Evolutionary conservation across 2,329 filamentous ascomycete species (phyloP).

Genomic region (Didymella sp.): DNA sequence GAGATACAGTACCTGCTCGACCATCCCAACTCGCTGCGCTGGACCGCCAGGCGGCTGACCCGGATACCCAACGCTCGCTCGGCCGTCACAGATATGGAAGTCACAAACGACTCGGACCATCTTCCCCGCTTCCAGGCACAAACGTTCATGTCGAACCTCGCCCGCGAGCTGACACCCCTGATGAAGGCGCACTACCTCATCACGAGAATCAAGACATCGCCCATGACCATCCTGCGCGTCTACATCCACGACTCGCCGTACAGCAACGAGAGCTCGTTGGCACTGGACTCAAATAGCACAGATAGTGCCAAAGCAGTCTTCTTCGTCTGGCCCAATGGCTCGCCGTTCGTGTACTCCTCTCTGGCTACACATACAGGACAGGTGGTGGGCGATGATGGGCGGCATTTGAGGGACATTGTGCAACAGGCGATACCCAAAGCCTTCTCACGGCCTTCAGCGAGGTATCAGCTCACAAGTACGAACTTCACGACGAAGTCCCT

Average conservation of each 20-base stretch:
- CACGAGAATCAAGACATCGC: conserved; percentile 71
- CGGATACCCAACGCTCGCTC: conserved; percentile 40
- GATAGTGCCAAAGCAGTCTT: conserved; percentile 76
- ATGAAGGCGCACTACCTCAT: conserved; percentile 86
- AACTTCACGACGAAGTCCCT: conserved; percentile 75
- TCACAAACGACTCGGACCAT: conserved; percentile 48
- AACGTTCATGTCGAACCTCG: conserved; percentile 78
- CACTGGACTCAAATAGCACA: conserved; percentile 42
- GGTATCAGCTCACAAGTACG: conserved; percentile 73
- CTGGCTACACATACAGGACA: conserved; percentile 53
- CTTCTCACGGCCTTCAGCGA: conserved; percentile 74
- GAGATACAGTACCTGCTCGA: conserved; percentile 63
- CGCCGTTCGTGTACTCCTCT: conserved; percentile 75
- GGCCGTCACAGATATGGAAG: conserved; percentile 45
- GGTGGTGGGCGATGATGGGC: conserved; percentile 43
- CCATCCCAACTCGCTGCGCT: conserved; percentile 59
- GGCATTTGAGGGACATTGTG: conserved; percentile 72
- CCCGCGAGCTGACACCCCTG: conserved; percentile 75
- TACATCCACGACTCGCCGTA: conserved; percentile 84
- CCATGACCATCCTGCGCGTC: conserved; percentile 77
- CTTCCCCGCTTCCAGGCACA: conserved; percentile 79
- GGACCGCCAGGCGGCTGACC: conserved; percentile 61
- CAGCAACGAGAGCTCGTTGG: conserved; percentile 58
- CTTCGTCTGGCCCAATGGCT: conserved; percentile 81
- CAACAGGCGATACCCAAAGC: conserved; percentile 83